phyloP scores from a whole-genome alignment of 2,329 filamentous ascomycete genomes.

The Colletotrichum truncatum region DNA sequence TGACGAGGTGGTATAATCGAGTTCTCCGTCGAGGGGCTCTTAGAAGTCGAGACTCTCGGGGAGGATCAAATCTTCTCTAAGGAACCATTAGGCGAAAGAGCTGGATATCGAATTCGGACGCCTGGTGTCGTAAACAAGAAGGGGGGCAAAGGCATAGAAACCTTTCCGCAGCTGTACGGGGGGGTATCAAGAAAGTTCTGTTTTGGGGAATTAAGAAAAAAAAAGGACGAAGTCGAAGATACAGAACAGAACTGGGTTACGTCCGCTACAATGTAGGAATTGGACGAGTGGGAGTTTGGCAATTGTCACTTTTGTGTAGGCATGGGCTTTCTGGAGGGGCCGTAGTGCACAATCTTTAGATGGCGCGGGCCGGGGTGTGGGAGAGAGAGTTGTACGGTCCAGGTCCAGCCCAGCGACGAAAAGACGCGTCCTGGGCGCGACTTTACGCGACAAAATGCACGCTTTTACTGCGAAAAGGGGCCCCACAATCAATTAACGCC shows the following conservation, averaged over 20 bases:
- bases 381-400: no score
- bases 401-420: slow-evolving; percentile 5
- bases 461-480: neutral
- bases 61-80: neutral
- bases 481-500: slow-evolving; percentile 31
- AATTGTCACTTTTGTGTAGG: slow-evolving; percentile 19
- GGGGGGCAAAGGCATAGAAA: neutral
- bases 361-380: slow-evolving; percentile 10
- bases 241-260: slow-evolving; percentile 4
- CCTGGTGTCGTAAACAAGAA: neutral
- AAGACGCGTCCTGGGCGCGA: slow-evolving; percentile 30
- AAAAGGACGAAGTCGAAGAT: neutral
- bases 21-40: slow-evolving; percentile 10
- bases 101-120: neutral
- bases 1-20: neutral
- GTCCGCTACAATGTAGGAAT: slow-evolving; percentile 12
- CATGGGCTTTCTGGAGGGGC: neutral
- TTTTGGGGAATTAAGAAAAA: neutral
- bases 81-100: neutral
- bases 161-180: neutral
- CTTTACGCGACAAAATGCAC: slow-evolving; percentile 31
- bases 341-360: slow-evolving; percentile 19
- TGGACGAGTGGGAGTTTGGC: slow-evolving; percentile 24
- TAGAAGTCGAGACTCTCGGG: slow-evolving; percentile 2
- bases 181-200: slow-evolving; percentile 25